These are phyloP conservation scores for Juglanconis juglandina DNA, from an alignment of 2,329 filamentous ascomycete species.

Conservation along the genomic window DNA sequence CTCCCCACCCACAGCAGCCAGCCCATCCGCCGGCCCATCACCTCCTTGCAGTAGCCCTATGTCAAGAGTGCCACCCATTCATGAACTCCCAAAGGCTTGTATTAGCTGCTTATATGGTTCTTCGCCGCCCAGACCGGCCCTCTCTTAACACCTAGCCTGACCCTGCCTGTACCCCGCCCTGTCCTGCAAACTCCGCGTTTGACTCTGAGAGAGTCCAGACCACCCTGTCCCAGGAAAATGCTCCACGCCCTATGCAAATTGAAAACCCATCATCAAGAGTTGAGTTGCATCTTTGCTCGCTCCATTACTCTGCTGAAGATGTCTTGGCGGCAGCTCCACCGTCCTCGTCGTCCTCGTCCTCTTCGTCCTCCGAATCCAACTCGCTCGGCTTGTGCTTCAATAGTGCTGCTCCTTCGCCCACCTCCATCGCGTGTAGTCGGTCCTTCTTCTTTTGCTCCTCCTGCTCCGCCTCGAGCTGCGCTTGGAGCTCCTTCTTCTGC, in stretches of 20 bases:
- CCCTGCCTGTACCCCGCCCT: neutral
- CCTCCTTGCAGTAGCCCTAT: neutral
- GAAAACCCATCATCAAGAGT: neutral
- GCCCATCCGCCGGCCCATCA: too few relatives aligned
- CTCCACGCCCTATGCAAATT: neutral
- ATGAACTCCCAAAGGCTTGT: neutral
- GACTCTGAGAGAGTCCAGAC: conserved; percentile 1
- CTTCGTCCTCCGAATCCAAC: conserved; percentile 23
- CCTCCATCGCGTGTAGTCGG: conserved; percentile 58
- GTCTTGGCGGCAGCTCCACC: conserved; percentile 12
- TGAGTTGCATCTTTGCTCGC: neutral
- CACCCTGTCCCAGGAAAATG: neutral
- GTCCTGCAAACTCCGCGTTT: conserved; percentile 5
- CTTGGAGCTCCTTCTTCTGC: conserved; percentile 40
- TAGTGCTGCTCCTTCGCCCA: conserved; percentile 54
- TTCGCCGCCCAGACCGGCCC: neutral
- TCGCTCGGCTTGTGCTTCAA: conserved; percentile 24
- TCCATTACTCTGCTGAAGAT: conserved; percentile 5
- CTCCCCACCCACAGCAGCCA: too few relatives aligned
- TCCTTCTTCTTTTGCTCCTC: conserved; percentile 46
- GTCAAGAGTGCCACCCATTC: neutral
- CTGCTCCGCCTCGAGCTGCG: conserved; percentile 26
- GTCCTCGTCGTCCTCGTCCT: conserved; percentile 19
- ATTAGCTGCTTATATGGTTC: neutral
- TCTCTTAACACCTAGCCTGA: neutral